Percentiles rank a stretch among this genome's conserved stretches.
phyloP scores from a whole-genome alignment of 805 yeast species.

The Saturnispora galanensis region DNA sequence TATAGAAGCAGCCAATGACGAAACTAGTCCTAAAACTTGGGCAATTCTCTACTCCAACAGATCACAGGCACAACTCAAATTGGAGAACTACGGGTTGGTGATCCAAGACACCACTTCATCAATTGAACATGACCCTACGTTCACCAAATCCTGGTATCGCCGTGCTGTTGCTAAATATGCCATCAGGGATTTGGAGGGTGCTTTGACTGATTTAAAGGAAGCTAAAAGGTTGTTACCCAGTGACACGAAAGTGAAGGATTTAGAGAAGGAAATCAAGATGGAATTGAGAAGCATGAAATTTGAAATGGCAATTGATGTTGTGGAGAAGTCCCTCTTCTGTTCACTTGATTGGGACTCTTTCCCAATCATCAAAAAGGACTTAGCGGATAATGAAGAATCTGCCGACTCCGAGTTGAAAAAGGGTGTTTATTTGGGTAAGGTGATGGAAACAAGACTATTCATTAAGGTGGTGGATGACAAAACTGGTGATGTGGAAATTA shows the following conservation, averaged over 20 bases:
- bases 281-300: conserved; percentile 67
- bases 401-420: conserved; percentile 18
- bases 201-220: conserved; percentile 55
- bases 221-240: conserved; percentile 56
- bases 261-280: conserved; percentile 52
- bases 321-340: conserved; percentile 42
- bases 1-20: conserved; percentile 32
- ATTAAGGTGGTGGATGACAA: conserved; percentile 28
- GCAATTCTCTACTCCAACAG: conserved; percentile 72
- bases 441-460: conserved; percentile 41
- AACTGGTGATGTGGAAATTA: conserved; percentile 21
- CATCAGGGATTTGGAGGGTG: conserved; percentile 62
- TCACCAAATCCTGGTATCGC: conserved; percentile 77
- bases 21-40: conserved; percentile 15
- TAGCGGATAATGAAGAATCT: conserved; percentile 31
- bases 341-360: conserved; percentile 38
- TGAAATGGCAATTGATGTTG: conserved; percentile 76
- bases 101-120: conserved; percentile 70
- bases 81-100: conserved; percentile 82
- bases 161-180: conserved; percentile 78
- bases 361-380: conserved; percentile 41
- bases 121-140: conserved; percentile 52
- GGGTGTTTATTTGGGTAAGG: conserved; percentile 35
- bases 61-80: conserved; percentile 80
- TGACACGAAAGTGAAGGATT: conserved; percentile 57